Conservation (phyloP, 192 early-diverging fungal genomes). For the Coemansia biformis region DNA sequence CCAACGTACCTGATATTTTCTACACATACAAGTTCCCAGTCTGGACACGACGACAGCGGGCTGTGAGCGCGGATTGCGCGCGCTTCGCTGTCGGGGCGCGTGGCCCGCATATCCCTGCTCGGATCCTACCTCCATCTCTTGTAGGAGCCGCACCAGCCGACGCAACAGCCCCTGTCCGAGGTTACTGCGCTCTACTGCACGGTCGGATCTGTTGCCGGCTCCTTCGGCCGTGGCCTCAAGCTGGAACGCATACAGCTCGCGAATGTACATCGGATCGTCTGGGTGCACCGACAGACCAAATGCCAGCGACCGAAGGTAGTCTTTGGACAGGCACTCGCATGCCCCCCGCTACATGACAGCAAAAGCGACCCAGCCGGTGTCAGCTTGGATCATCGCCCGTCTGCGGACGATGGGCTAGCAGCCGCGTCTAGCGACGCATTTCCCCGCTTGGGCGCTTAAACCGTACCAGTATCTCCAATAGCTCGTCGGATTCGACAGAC, state of each 20-base stretch:
- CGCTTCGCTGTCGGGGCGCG: too few species aligned
- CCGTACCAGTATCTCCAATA: conserved; percentile 26
- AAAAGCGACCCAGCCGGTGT: too few species aligned
- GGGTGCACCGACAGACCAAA: conserved; percentile 28
- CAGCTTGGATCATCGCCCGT: too few species aligned
- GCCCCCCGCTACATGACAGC: conserved; percentile 18
- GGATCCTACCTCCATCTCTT: conserved; percentile 22
- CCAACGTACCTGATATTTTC: conserved; percentile 1
- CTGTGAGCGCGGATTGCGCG: too few species aligned
- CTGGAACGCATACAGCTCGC: conserved; percentile 47
- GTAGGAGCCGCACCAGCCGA: conserved; percentile 13
- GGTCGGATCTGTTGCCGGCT: background rate
- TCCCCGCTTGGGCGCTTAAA: background rate
- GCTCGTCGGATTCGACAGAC: conserved; percentile 28
- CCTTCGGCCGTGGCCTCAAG: conserved; percentile 2
- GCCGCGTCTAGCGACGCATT: too few species aligned
- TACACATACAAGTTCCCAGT: too few species aligned
- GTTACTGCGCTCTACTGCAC: background rate
- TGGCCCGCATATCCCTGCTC: too few species aligned
- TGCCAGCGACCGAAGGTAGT: conserved; percentile 18
- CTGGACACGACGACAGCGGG: too few species aligned
- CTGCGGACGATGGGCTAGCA: too few species aligned
- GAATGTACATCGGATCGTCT: conserved; percentile 19
- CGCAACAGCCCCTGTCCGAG: background rate
- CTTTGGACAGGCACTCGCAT: conserved; percentile 15